phyloP scores from a whole-genome alignment of 73 alveolate species.

The Loxodes magnus region DNA sequence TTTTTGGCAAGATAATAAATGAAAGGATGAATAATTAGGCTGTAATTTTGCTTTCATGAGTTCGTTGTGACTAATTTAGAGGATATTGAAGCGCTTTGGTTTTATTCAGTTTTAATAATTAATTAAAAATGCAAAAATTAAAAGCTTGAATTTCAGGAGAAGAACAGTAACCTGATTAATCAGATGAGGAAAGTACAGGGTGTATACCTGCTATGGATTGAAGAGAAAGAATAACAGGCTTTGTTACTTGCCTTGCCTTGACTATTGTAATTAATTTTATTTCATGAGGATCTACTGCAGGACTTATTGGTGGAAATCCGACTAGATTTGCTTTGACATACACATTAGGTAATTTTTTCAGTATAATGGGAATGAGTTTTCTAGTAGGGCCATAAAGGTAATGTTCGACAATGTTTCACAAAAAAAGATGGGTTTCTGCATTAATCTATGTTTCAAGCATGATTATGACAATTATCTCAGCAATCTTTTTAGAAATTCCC shows the following conservation, averaged over 20 bases:
- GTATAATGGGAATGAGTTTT: slow-evolving; percentile 65
- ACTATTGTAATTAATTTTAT: slow-evolving; percentile 48
- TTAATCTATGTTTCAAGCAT: slow-evolving; percentile 46
- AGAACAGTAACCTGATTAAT: too few relatives aligned
- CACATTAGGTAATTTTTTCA: slow-evolving; percentile 56
- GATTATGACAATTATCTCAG: slow-evolving; percentile 49
- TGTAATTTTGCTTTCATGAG: too few relatives aligned
- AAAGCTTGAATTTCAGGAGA: too few relatives aligned
- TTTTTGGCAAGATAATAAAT: too few relatives aligned
- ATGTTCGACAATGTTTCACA: slow-evolving; percentile 52
- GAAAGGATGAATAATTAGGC: too few relatives aligned
- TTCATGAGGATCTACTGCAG: slow-evolving; percentile 56
- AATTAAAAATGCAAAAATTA: too few relatives aligned
- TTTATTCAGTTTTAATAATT: too few relatives aligned
- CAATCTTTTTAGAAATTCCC: slow-evolving; percentile 31
- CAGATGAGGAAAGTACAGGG: slow-evolving; percentile 54
- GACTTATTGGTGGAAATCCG: slow-evolving; percentile 63
- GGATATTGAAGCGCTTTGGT: too few relatives aligned
- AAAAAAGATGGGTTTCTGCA: slow-evolving; percentile 58
- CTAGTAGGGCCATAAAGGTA: slow-evolving; percentile 60
- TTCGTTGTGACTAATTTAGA: too few relatives aligned
- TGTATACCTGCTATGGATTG: slow-evolving; percentile 55
- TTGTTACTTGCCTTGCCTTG: slow-evolving; percentile 53
- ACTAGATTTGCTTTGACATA: slow-evolving; percentile 61
- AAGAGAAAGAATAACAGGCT: slow-evolving; percentile 68